A percentile compares a stretch with the other conserved stretches of the same genome.
Conservation (phyloP, 345 rosid genomes). For the Durio zibethinus region DNA sequence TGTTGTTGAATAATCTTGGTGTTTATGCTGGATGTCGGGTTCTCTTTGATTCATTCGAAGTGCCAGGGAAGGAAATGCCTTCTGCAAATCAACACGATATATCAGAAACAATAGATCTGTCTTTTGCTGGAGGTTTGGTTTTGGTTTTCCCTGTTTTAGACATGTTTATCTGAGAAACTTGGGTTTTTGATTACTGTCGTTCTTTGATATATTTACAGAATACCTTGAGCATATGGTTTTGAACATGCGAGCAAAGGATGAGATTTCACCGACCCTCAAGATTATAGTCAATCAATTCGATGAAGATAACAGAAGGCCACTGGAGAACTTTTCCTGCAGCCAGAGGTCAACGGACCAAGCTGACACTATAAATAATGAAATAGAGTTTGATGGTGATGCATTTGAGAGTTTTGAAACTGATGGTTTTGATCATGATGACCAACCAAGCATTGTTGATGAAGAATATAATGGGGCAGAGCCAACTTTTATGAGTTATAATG, state of each 20-base stretch:
- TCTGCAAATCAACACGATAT: constrained; percentile 43
- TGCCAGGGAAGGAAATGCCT: constrained; percentile 66
- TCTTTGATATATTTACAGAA: constrained; percentile 44
- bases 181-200: background rate
- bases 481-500: constrained; percentile 45
- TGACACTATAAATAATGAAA: constrained; percentile 37
- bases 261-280: constrained; percentile 73
- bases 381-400: constrained; percentile 44
- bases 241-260: constrained; percentile 59
- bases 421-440: constrained; percentile 55
- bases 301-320: constrained; percentile 62
- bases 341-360: constrained; percentile 39
- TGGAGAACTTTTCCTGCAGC: constrained; percentile 44
- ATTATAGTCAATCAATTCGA: constrained; percentile 61
- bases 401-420: constrained; percentile 47
- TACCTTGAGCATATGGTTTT: constrained; percentile 61
- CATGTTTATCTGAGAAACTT: background rate
- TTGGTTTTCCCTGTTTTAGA: constrained; percentile 8
- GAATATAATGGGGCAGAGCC: constrained; percentile 43
- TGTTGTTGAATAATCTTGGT: constrained; percentile 84
- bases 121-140: constrained; percentile 72
- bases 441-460: constrained; percentile 42
- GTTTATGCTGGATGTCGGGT: constrained; percentile 84
- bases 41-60: constrained; percentile 85
- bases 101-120: constrained; percentile 61